Conservation (phyloP, 2,329 filamentous ascomycete genomes). For the Sporothrix humicola region DNA sequence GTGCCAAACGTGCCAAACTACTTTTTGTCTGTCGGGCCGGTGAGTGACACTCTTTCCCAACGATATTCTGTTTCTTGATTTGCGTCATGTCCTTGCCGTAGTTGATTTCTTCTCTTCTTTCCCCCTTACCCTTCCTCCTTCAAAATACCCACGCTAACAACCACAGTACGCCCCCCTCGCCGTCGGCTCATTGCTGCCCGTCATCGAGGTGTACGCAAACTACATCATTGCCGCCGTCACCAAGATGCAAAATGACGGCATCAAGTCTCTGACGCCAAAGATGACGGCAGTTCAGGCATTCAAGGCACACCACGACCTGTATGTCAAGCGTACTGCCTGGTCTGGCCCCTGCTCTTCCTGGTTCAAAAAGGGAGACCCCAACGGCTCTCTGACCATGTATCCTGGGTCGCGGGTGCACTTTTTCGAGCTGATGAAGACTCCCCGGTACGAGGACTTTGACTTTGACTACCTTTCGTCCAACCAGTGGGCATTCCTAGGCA, state of each 20-base stretch:
- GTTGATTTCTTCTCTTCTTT: not conserved
- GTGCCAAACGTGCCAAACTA: slow-evolving; percentile 43
- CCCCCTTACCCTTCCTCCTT: not conserved
- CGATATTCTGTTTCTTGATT: too few species aligned
- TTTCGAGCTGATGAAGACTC: not conserved
- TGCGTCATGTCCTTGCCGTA: too few species aligned
- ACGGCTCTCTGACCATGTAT: slow-evolving; percentile 35
- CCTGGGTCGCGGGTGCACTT: slow-evolving; percentile 24
- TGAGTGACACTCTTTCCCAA: not conserved
- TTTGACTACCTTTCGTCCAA: slow-evolving; percentile 40
- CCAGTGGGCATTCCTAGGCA: slow-evolving; percentile 42
- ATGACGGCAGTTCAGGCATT: slow-evolving; percentile 29
- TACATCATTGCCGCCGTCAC: not conserved
- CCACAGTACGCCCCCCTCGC: slow-evolving; percentile 19
- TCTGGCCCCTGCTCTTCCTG: slow-evolving; percentile 40
- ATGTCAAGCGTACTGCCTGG: slow-evolving; percentile 43
- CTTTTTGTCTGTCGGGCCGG: slow-evolving; percentile 25
- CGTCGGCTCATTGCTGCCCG: slow-evolving; percentile 20
- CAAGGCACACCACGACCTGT: slow-evolving; percentile 42
- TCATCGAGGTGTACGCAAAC: slow-evolving; percentile 24
- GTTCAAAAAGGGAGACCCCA: slow-evolving; percentile 40
- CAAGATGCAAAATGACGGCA: slow-evolving; percentile 4
- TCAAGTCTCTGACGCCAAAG: not conserved
- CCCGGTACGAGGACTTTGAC: slow-evolving; percentile 24
- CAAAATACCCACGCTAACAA: not conserved